These are phyloP conservation scores for Tetrapisispora nanseiensis DNA, from an alignment of 805 yeast genomes.

Conservation along the genomic window DNA sequence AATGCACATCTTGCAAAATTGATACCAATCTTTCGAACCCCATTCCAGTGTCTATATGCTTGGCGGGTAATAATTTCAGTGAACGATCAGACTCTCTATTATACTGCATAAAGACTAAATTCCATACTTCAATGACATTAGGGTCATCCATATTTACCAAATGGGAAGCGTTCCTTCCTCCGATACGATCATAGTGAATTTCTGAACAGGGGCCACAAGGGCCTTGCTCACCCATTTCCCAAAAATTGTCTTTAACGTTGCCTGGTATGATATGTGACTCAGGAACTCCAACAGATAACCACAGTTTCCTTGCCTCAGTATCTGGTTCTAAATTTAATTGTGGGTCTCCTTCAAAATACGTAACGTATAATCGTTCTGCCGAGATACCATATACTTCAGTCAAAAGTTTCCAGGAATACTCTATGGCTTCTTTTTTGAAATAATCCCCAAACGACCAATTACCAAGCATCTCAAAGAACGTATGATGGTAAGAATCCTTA, in stretches of 20 bases:
- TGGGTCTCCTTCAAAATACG: constrained; percentile 91
- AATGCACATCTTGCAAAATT: constrained; percentile 76
- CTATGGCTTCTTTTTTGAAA: constrained; percentile 88
- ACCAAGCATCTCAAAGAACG: constrained; percentile 98
- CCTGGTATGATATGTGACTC: constrained; percentile 96
- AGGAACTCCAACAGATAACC: constrained; percentile 81
- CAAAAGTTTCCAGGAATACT: constrained; percentile 82
- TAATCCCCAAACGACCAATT: constrained; percentile 99
- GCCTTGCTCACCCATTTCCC: constrained; percentile 99
- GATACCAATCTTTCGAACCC: constrained; percentile 97
- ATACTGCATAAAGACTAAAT: constrained; percentile 91
- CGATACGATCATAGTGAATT: constrained; percentile 94
- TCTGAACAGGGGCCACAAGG: constrained; percentile 99
- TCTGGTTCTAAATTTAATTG: constrained; percentile 80
- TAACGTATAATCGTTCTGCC: constrained; percentile 75
- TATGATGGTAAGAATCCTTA: constrained; percentile 93
- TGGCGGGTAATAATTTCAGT: constrained; percentile 75
- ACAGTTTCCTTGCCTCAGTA: constrained; percentile 78
- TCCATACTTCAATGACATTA: constrained; percentile 95
- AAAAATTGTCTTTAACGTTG: constrained; percentile 79
- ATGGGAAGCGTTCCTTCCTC: constrained; percentile 89
- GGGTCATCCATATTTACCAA: constrained; percentile 97
- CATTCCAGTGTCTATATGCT: constrained; percentile 97
- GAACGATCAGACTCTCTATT: constrained; percentile 85
- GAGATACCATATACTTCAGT: constrained; percentile 77